Conservation (phyloP, 2,329 filamentous ascomycete species). For the Coniochaeta ligniaria region DNA sequence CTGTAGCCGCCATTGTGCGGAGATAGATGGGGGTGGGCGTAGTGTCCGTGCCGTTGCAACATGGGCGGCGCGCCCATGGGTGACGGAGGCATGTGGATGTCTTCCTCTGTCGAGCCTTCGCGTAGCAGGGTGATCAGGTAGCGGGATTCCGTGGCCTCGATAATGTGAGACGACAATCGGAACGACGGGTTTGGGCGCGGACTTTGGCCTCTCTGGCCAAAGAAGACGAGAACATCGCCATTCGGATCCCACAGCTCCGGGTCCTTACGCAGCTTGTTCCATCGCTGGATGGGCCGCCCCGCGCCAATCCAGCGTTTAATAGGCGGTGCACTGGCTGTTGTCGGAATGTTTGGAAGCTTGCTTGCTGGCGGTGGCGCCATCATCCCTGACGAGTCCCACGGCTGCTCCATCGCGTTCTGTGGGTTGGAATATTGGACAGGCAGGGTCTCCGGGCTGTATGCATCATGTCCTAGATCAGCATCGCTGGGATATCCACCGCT, state of each 20-base stretch:
- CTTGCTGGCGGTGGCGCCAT: slow-evolving; percentile 32
- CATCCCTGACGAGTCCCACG: slow-evolving; percentile 14
- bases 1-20: slow-evolving; percentile 13
- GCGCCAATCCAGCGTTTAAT: slow-evolving; percentile 48
- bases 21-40: slow-evolving; percentile 16
- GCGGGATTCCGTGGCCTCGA: slow-evolving; percentile 49
- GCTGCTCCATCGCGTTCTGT: slow-evolving; percentile 9
- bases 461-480: slow-evolving; percentile 10
- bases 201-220: slow-evolving; percentile 36
- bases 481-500: slow-evolving; percentile 14
- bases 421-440: slow-evolving; percentile 1
- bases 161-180: slow-evolving; percentile 49
- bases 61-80: slow-evolving; percentile 33
- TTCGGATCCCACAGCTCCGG: slow-evolving; percentile 55
- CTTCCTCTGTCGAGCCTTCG: slow-evolving; percentile 45
- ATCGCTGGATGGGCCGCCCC: slow-evolving; percentile 39
- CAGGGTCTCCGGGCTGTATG: slow-evolving; percentile 1
- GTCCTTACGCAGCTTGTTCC: slow-evolving; percentile 53
- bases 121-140: slow-evolving; percentile 45
- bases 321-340: slow-evolving; percentile 22
- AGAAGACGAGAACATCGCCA: slow-evolving; percentile 52
- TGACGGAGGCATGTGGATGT: slow-evolving; percentile 33
- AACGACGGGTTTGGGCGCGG: slow-evolving; percentile 45
- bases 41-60: slow-evolving; percentile 23
- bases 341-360: slow-evolving; percentile 35